Percentiles rank a stretch among this genome's conserved stretches.
Conservation (phyloP, 257 asterid species). For the Mitragyna speciosa region DNA sequence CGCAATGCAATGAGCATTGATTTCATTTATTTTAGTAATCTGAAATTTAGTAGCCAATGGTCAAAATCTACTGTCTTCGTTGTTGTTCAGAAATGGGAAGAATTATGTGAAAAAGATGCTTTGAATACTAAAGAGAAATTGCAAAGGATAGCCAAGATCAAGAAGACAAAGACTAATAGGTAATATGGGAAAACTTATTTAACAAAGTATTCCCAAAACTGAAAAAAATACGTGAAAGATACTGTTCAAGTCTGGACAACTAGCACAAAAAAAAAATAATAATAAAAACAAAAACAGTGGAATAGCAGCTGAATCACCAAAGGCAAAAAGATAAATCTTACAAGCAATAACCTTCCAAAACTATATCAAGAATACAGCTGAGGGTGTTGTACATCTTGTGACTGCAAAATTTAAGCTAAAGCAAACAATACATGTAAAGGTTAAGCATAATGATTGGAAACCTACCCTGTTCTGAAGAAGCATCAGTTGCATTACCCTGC, state of each 20-base stretch:
- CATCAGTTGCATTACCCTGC: slow-evolving; percentile 58
- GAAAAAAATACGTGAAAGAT: neutral
- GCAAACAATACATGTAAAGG: neutral
- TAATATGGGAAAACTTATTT: neutral
- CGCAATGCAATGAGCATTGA: neutral
- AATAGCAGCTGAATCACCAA: neutral
- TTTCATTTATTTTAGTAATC: neutral
- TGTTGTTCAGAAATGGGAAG: neutral
- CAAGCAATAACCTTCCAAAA: neutral
- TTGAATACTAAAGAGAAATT: neutral
- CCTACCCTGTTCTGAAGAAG: slow-evolving; percentile 69
- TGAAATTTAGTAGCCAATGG: neutral
- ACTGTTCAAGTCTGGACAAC: neutral
- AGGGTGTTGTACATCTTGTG: no score
- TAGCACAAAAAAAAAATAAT: neutral
- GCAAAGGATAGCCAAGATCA: neutral
- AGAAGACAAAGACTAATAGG: neutral
- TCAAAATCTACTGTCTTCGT: neutral
- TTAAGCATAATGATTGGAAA: slow-evolving; percentile 3
- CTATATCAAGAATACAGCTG: neutral
- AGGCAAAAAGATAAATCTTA: neutral
- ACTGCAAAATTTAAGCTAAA: neutral
- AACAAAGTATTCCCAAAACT: neutral
- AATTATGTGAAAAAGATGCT: neutral
- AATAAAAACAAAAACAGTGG: neutral